These are phyloP conservation scores for Podospora tetraspora DNA, from an alignment of 495 filamentous ascomycete genomes.

Conservation along the genomic window DNA sequence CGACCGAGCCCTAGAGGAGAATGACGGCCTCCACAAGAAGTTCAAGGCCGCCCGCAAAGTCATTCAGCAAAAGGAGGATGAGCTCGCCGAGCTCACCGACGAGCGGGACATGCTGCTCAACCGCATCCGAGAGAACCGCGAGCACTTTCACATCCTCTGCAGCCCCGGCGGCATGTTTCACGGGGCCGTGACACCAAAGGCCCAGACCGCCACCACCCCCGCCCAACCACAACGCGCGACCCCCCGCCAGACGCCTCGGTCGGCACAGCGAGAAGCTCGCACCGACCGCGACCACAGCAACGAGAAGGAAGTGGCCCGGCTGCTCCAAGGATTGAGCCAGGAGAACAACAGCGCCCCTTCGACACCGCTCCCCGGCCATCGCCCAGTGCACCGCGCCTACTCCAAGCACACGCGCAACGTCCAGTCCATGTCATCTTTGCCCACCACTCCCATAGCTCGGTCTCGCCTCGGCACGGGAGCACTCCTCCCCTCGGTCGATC, in stretches of 20 bases:
- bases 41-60: constrained; percentile 68
- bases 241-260: constrained; percentile 45
- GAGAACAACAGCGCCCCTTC: constrained; percentile 64
- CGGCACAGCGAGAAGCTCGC: constrained; percentile 34
- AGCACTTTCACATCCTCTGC: constrained; percentile 68
- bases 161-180: constrained; percentile 53
- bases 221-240: constrained; percentile 41
- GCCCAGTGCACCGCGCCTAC: constrained; percentile 41
- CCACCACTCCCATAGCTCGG: constrained; percentile 59
- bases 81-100: constrained; percentile 58
- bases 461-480: constrained; percentile 40
- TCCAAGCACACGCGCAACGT: constrained; percentile 59
- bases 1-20: constrained; percentile 59
- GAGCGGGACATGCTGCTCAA: constrained; percentile 70
- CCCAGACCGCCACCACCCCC: constrained; percentile 42
- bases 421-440: constrained; percentile 76
- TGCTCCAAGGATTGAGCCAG: constrained; percentile 71
- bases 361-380: constrained; percentile 46
- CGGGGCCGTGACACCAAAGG: constrained; percentile 50
- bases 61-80: constrained; percentile 61
- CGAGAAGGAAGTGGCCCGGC: constrained; percentile 59
- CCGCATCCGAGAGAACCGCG: constrained; percentile 80
- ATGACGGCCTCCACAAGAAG: constrained; percentile 56
- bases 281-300: constrained; percentile 36
- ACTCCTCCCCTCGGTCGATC: constrained; percentile 49